Evolutionary conservation across 345 rosid species (phyloP), one percentile per base, ranked within the genome.

Genomic region (Boechera divaricarpa): DNA sequence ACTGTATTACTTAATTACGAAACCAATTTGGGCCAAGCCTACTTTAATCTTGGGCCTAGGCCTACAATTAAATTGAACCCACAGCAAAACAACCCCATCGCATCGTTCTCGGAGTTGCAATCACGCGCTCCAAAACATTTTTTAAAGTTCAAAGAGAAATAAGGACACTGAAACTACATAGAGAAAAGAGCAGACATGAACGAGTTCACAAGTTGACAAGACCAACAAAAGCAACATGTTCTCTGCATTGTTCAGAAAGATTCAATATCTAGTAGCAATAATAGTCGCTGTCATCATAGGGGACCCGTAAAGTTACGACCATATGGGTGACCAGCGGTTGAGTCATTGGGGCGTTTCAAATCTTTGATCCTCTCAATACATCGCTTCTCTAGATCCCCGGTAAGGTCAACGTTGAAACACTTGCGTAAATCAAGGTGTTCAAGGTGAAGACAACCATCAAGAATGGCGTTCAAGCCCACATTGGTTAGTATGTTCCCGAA

Each of bases 351-450:
- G 12, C 26, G 39, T 53, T 74, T 73, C 52, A 87, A 38, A 65
- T 53, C 72, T 75, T 85, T 85, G 48, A 90, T 78, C 49, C 18
- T 63, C 72, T 83, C 83, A 0, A 36, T 31, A 74, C 90, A 86
- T 39, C 67, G 76, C 79, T 74, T 83, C 81, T 76, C 83, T 64
- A 89, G 42, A 41, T 78, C 53, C 58, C 83, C 85, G 1, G 4
- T 65, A 29, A 88, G 49, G 44, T 24, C 33, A 38, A 90, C 31
- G 48, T 90, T 84, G 74, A 67, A 80, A 78, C 92, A 90, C 21
- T 74, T 74, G 51, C 92, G 87, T 72, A 90, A 61, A 82, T 90
- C 93, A 24, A 90, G 93, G 3, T 83, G 86, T 67, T 85, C 87
- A 3, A 90, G 83, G 73, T 75, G 77, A 63, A 74, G 87, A 75